These are phyloP conservation scores for Fusarium incarnatum DNA, from an alignment of 2,329 filamentous ascomycete genomes.

Conservation along the genomic window DNA sequence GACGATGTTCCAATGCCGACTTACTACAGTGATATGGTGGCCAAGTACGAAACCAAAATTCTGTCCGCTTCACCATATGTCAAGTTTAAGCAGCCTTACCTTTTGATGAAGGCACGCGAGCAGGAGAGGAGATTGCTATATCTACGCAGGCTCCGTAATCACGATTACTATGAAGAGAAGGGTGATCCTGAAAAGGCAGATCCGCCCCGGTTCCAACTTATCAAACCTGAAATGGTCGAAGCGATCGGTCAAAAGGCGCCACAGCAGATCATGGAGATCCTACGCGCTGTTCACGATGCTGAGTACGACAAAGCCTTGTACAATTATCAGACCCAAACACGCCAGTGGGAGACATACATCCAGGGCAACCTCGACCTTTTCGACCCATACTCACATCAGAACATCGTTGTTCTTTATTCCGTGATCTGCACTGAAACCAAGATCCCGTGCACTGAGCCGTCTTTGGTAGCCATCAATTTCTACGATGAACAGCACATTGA, in stretches of 20 bases:
- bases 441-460: conserved; percentile 91
- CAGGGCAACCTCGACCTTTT: conserved; percentile 90
- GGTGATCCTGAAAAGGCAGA: conserved; percentile 70
- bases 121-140: conserved; percentile 87
- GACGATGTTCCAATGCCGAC: conserved; percentile 88
- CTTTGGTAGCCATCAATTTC: conserved; percentile 89
- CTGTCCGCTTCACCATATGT: conserved; percentile 96
- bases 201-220: conserved; percentile 84
- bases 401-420: conserved; percentile 94
- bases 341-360: conserved; percentile 96
- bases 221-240: conserved; percentile 96
- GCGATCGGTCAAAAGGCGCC: conserved; percentile 82
- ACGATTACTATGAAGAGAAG: conserved; percentile 70
- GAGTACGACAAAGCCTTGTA: conserved; percentile 96
- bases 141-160: conserved; percentile 84
- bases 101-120: conserved; percentile 91
- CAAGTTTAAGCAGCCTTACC: conserved; percentile 92
- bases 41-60: conserved; percentile 92
- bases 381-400: conserved; percentile 95
- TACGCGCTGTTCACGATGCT: conserved; percentile 94
- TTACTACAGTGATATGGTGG: conserved; percentile 94
- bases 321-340: conserved; percentile 92
- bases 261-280: conserved; percentile 88
- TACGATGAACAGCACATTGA: conserved; percentile 91
- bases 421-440: conserved; percentile 94